Conservation (phyloP, 106 monocot species). For the Hemerocallis citrina region DNA sequence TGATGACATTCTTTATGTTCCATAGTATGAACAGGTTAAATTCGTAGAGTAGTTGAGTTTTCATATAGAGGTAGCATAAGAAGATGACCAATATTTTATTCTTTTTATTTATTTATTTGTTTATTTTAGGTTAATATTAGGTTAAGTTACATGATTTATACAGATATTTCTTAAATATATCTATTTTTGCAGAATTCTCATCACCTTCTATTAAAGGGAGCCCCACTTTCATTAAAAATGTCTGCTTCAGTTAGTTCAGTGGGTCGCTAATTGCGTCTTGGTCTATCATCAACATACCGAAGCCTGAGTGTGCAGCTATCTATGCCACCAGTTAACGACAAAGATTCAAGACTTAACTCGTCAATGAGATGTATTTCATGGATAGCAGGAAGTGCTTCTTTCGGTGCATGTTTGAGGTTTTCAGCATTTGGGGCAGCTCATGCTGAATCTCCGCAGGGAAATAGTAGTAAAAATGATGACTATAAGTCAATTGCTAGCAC, state of each 20-base stretch:
- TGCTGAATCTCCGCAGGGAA: constrained; percentile 45
- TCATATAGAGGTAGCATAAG: too few species aligned
- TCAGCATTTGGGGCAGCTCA: constrained; percentile 35
- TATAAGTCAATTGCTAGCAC: constrained; percentile 5
- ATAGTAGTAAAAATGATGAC: constrained; percentile 17
- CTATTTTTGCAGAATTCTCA: too few species aligned
- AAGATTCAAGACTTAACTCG: constrained; percentile 33
- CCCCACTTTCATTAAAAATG: constrained; percentile 17
- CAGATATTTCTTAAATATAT: too few species aligned
- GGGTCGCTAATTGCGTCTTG: constrained; percentile 27
- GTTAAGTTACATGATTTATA: too few species aligned
- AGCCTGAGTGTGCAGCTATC: constrained; percentile 34
- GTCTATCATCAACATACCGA: constrained; percentile 19
- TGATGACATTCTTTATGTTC: too few species aligned
- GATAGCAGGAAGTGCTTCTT: constrained; percentile 34
- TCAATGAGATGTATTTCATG: constrained; percentile 20
- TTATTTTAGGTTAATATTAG: too few species aligned
- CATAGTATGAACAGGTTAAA: too few species aligned
- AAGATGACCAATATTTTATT: too few species aligned
- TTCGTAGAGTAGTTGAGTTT: too few species aligned
- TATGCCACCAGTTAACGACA: constrained; percentile 23
- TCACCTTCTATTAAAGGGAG: too few species aligned
- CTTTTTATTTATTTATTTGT: too few species aligned
- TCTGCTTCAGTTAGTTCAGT: constrained; percentile 25
- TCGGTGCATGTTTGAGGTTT: constrained; percentile 59